Conservation (phyloP, 805 yeast genomes). For the Dipodascopsis tothii region DNA sequence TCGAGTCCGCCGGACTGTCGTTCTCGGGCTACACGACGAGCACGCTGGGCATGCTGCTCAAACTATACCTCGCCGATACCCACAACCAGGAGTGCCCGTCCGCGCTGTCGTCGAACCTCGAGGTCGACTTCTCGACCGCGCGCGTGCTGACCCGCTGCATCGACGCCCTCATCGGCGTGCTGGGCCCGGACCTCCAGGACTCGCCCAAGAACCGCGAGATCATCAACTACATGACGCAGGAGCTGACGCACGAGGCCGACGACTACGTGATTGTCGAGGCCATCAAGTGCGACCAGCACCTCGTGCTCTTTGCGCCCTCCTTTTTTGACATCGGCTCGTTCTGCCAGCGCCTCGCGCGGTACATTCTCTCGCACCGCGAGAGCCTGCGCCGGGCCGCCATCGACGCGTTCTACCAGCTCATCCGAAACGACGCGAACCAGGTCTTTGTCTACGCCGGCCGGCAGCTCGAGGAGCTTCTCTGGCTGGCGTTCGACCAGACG, state of each 20-base stretch:
- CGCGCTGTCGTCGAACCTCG: conserved; percentile 44
- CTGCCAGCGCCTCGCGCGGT: conserved; percentile 24
- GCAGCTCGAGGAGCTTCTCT: conserved; percentile 46
- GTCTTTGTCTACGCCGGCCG: conserved; percentile 36
- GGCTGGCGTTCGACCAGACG: conserved; percentile 49
- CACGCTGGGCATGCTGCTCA: conserved; percentile 37
- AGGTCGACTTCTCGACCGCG: conserved; percentile 41
- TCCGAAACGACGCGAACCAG: conserved; percentile 46
- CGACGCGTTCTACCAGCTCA: conserved; percentile 51
- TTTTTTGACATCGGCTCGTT: conserved; percentile 30
- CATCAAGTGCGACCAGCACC: conserved; percentile 40
- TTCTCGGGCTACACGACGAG: conserved; percentile 40
- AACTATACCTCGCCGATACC: conserved; percentile 40
- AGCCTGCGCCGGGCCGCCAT: conserved; percentile 39
- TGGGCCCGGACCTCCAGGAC: conserved; percentile 51
- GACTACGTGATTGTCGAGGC: conserved; percentile 32
- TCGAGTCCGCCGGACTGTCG: conserved; percentile 49
- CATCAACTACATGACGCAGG: conserved; percentile 35
- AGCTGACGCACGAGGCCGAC: conserved; percentile 31
- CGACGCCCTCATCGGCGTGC: conserved; percentile 40
- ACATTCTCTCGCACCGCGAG: conserved; percentile 8
- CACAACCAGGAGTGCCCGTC: conserved; percentile 44
- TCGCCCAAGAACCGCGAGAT: conserved; percentile 23
- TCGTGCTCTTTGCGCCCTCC: conserved; percentile 41
- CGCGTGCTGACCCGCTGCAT: conserved; percentile 40